A percentile compares a stretch with the other conserved stretches of the same genome.
phyloP scores from a whole-genome alignment of 1,284 basidiomycete genomes.

The Ganoderma leucocontextum region DNA sequence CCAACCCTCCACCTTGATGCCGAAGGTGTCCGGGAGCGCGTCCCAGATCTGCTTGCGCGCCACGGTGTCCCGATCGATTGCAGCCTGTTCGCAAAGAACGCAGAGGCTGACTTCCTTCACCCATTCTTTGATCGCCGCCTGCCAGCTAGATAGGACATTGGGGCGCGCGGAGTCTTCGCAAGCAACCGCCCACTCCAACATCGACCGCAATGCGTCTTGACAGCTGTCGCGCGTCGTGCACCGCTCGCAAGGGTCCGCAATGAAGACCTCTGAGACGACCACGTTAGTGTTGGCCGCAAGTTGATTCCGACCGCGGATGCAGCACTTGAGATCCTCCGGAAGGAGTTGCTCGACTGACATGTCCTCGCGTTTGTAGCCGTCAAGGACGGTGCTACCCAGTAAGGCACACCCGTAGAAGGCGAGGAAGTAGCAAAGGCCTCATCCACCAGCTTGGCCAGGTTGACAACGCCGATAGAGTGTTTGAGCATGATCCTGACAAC shows the following conservation, averaged over 20 bases:
- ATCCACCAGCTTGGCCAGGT: conserved; percentile 11
- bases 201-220: not conserved
- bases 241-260: not conserved
- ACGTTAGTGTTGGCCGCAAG: not conserved
- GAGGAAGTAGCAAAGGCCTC: conserved; percentile 7
- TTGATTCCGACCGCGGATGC: not conserved
- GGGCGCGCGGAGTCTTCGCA: not conserved
- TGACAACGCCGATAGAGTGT: conserved; percentile 15
- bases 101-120: not conserved
- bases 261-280: not conserved
- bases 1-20: not conserved
- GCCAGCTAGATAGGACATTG: not conserved
- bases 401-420: conserved; percentile 13
- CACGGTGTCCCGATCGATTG: not conserved
- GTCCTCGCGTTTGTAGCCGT: conserved; percentile 9
- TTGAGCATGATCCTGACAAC: no score
- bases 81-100: not conserved
- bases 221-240: not conserved
- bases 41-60: not conserved
- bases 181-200: not conserved
- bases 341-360: conserved; percentile 3
- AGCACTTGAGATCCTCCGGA: conserved; percentile 5
- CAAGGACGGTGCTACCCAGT: not conserved
- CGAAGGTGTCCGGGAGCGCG: not conserved
- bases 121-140: not conserved